These are phyloP conservation scores for Claviceps pazoutovae DNA, from an alignment of 2,329 filamentous ascomycete genomes.

Conservation along the genomic window DNA sequence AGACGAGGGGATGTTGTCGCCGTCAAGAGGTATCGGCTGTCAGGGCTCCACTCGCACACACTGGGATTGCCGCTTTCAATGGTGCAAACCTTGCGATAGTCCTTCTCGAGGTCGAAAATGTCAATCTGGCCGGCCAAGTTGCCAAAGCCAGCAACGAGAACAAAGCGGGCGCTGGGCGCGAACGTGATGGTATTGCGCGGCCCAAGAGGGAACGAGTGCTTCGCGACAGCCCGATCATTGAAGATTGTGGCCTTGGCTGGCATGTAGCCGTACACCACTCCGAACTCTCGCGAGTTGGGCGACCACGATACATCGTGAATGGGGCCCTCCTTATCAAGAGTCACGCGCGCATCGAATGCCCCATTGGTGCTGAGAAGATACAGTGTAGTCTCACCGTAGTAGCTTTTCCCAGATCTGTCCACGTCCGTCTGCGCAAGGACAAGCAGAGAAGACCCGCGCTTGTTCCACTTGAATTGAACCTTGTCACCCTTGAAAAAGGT, in stretches of 20 bases:
- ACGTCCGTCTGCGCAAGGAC: conserved; percentile 96
- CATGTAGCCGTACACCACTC: conserved; percentile 96
- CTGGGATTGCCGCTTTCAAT: conserved; percentile 94
- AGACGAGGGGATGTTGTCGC: conserved; percentile 94
- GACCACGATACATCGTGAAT: conserved; percentile 99
- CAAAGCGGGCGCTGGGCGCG: conserved; percentile 85
- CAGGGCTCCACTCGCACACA: conserved; percentile 93
- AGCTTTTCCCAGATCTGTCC: conserved; percentile 96
- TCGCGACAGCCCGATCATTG: conserved; percentile 71
- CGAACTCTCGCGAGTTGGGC: conserved; percentile 93
- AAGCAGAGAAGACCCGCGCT: conserved; percentile 76
- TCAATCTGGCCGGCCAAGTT: conserved; percentile 97
- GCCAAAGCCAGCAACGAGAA: conserved; percentile 88
- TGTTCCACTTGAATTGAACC: conserved; percentile 97
- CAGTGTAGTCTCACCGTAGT: conserved; percentile 95
- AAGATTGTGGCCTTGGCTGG: conserved; percentile 98
- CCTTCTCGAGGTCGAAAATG: conserved; percentile 89
- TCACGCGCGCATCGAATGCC: conserved; percentile 80
- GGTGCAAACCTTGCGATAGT: conserved; percentile 82
- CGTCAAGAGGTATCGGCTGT: conserved; percentile 89
- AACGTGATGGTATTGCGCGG: conserved; percentile 93
- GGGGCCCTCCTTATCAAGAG: conserved; percentile 90
- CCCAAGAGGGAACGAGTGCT: conserved; percentile 72
- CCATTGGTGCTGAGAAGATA: conserved; percentile 89
- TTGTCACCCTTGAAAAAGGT: conserved; percentile 99